Conservation (phyloP, 257 asterid species). For the Phtheirospermum japonicum region DNA sequence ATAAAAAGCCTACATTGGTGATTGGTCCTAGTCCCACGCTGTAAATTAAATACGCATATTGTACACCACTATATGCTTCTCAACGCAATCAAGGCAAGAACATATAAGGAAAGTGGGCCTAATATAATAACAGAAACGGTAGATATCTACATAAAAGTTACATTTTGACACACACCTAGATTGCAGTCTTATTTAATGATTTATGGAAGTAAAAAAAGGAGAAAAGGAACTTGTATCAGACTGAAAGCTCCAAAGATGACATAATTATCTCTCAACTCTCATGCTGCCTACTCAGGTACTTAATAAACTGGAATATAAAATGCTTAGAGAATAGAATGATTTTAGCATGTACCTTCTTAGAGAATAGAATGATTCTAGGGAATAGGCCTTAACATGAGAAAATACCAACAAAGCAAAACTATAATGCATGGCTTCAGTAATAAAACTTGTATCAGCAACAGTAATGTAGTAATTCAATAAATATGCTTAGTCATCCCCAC, state of each 20-base stretch:
- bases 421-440: background rate
- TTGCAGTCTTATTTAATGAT: background rate
- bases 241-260: background rate
- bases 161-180: background rate
- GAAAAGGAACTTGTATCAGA: background rate
- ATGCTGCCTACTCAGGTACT: background rate
- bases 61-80: background rate
- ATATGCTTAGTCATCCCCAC: background rate
- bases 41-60: background rate
- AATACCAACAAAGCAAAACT: background rate
- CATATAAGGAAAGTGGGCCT: background rate
- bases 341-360: no score
- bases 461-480: background rate
- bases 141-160: background rate
- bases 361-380: background rate
- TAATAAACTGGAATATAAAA: background rate
- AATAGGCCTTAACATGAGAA: background rate
- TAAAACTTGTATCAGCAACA: background rate
- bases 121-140: background rate
- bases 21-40: conserved; percentile 1
- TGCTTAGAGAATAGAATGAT: background rate
- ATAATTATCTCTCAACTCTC: background rate
- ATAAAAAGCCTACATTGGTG: background rate
- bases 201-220: background rate
- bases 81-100: background rate